Evolutionary conservation across 805 yeast genomes (phyloP).

Genomic region (Priceomyces haplophilus): DNA sequence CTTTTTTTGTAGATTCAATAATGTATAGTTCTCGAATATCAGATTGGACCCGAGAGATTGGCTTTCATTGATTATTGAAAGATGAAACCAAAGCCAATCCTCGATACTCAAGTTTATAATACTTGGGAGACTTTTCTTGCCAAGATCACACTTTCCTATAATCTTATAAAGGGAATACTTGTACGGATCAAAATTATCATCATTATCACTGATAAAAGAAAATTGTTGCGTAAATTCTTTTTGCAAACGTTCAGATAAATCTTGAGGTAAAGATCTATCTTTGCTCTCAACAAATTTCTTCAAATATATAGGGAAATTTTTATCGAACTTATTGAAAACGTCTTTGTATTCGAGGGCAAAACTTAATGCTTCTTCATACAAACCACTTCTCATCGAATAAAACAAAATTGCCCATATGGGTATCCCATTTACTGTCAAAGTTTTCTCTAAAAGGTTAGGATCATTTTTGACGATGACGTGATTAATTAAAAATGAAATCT

Average conservation of each 20-base stretch:
- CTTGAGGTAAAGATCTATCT: conserved; percentile 57
- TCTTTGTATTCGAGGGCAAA: conserved; percentile 62
- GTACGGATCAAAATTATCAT: conserved; percentile 70
- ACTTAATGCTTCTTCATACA: conserved; percentile 71
- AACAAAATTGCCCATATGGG: conserved; percentile 96
- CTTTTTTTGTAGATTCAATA: conserved; percentile 70
- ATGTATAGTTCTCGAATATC: conserved; percentile 66
- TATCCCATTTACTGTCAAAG: conserved; percentile 60
- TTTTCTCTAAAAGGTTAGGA: conserved; percentile 26
- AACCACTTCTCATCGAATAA: conserved; percentile 82
- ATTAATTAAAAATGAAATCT: conserved; percentile 58
- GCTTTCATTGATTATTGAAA: conserved; percentile 69
- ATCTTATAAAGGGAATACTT: conserved; percentile 87
- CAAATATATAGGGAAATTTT: conserved; percentile 76
- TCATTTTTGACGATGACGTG: conserved; percentile 33
- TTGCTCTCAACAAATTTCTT: conserved; percentile 58
- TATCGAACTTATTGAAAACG: conserved; percentile 79
- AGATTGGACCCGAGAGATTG: conserved; percentile 49
- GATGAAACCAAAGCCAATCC: conserved; percentile 96
- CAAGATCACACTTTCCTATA: conserved; percentile 82
- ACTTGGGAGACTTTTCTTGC: conserved; percentile 64
- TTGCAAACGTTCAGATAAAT: conserved; percentile 64
- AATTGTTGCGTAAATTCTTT: conserved; percentile 84
- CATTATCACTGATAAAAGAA: conserved; percentile 52
- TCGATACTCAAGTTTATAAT: conserved; percentile 74